A percentile compares a stretch with the other conserved stretches of the same genome.
phyloP scores from a whole-genome alignment of 140 eudicot species.

The Oenanthe javanica region DNA sequence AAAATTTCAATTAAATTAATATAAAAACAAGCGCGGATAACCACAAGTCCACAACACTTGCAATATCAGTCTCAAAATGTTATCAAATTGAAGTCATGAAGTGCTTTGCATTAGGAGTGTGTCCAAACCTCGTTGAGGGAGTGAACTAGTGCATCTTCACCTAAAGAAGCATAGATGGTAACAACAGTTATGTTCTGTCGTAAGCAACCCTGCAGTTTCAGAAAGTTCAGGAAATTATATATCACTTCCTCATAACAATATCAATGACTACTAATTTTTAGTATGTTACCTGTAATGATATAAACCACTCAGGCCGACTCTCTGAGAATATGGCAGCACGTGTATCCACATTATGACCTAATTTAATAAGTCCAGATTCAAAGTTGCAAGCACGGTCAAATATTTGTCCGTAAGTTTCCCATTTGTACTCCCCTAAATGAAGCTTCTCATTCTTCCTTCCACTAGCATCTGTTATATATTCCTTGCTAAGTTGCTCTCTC shows the following conservation, averaged over 20 bases:
- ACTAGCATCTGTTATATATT: slow-evolving; percentile 52
- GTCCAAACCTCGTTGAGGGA: slow-evolving; percentile 82
- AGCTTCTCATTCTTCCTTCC: slow-evolving; percentile 94
- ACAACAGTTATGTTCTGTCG: slow-evolving; percentile 88
- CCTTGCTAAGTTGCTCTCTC: slow-evolving; percentile 52
- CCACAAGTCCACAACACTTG: neutral
- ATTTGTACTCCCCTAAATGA: slow-evolving; percentile 81
- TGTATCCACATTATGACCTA: slow-evolving; percentile 82
- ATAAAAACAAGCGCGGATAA: neutral
- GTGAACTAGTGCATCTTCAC: slow-evolving; percentile 91
- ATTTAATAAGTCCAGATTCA: slow-evolving; percentile 72
- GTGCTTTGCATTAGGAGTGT: neutral
- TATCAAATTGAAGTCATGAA: neutral
- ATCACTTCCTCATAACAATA: neutral
- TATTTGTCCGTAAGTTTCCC: slow-evolving; percentile 69
- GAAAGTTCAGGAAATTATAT: slow-evolving; percentile 1
- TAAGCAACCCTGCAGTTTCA: slow-evolving; percentile 69
- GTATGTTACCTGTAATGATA: slow-evolving; percentile 64
- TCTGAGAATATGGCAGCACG: slow-evolving; percentile 93
- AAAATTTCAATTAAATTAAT: neutral
- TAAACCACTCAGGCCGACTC: slow-evolving; percentile 87
- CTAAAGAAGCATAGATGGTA: slow-evolving; percentile 92
- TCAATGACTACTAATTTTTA: neutral
- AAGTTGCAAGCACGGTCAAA: slow-evolving; percentile 74
- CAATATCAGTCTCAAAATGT: neutral